Percentiles rank a stretch among this genome's conserved stretches.
These are phyloP conservation scores for Skeletonema grethae DNA, from an alignment of 108 stramenopile genomes.

Conservation along the genomic window DNA sequence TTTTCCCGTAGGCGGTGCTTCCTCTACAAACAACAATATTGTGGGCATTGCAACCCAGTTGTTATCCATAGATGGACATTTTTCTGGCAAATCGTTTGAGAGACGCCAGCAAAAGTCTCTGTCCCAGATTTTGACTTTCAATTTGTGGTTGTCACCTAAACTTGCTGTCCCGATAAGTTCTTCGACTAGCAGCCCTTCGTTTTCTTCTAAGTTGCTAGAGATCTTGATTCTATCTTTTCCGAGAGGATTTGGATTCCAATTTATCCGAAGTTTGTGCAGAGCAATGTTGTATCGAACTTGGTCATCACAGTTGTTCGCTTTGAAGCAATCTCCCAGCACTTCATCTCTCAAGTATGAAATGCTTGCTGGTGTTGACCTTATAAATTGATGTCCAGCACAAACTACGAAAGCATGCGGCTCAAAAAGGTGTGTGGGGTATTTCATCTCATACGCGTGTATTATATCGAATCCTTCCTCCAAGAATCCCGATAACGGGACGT, in stretches of 20 bases:
- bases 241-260: slow-evolving; percentile 21
- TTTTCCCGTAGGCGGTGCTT: no score
- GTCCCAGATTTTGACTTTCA: slow-evolving; percentile 45
- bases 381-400: slow-evolving; percentile 52
- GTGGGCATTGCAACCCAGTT: slow-evolving; percentile 61
- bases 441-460: slow-evolving; percentile 40
- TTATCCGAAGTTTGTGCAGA: slow-evolving; percentile 16
- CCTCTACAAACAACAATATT: no score
- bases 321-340: slow-evolving; percentile 30
- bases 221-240: slow-evolving; percentile 2
- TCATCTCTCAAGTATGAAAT: slow-evolving; percentile 33
- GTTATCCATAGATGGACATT: slow-evolving; percentile 23
- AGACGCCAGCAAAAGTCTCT: slow-evolving; percentile 50
- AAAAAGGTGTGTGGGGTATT: slow-evolving; percentile 34
- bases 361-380: slow-evolving; percentile 26
- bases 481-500: slow-evolving; percentile 22
- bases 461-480: slow-evolving; percentile 27
- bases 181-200: slow-evolving; percentile 29
- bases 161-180: slow-evolving; percentile 22
- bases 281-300: slow-evolving; percentile 47
- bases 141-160: slow-evolving; percentile 8
- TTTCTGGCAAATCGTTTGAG: slow-evolving; percentile 10
- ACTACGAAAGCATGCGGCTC: slow-evolving; percentile 41
- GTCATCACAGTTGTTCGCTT: slow-evolving; percentile 46
- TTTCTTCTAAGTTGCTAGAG: background rate